These are phyloP conservation scores for Dictyostelium firmibasis DNA, from an alignment of 78 protist species.

Conservation along the genomic window DNA sequence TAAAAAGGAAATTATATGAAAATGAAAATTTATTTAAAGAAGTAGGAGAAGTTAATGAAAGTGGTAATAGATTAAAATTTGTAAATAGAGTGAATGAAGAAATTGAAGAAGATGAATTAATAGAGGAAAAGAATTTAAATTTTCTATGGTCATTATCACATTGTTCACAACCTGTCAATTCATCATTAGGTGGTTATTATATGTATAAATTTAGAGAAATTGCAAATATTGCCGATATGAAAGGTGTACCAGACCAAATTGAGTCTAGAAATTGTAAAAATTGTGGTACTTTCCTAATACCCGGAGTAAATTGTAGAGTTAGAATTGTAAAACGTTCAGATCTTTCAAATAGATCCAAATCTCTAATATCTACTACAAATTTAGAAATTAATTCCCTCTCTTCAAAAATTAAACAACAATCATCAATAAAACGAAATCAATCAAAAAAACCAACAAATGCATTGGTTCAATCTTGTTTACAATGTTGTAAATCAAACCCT, in stretches of 20 bases:
- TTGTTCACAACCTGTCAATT: neutral
- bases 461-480: neutral
- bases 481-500: neutral
- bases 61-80: neutral
- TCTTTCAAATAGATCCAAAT: neutral
- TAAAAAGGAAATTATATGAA: neutral
- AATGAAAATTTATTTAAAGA: conserved; percentile 9
- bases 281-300: conserved; percentile 30
- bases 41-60: neutral
- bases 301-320: conserved; percentile 51
- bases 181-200: conserved; percentile 1
- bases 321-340: neutral
- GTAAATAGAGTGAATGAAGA: neutral
- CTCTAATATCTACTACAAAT: neutral
- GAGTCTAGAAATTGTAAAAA: conserved; percentile 24
- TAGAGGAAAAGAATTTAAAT: neutral
- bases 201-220: conserved; percentile 26
- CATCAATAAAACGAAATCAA: neutral
- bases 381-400: conserved; percentile 4
- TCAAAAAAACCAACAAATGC: neutral
- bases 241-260: neutral
- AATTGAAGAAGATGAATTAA: neutral
- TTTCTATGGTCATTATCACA: neutral
- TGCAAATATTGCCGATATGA: neutral
- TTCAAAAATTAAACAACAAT: neutral